Evolutionary conservation across 2,329 filamentous ascomycete genomes (phyloP).

Genomic region (Pseudogymnoascus sp.): DNA sequence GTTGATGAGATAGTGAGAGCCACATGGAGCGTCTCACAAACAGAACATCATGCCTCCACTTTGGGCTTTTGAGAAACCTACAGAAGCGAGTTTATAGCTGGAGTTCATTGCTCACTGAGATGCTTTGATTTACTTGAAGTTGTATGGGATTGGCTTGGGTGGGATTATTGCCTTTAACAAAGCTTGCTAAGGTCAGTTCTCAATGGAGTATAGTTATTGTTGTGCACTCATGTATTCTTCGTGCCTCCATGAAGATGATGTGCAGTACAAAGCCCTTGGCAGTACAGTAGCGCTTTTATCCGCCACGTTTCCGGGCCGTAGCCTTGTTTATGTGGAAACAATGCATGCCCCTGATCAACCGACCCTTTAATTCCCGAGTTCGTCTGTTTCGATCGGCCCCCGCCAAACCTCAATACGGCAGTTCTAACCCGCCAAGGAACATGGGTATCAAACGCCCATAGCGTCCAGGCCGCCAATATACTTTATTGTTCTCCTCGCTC

Average conservation of each 20-base stretch:
- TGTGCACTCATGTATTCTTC: neutral
- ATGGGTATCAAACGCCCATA: neutral
- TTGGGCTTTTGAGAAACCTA: no score
- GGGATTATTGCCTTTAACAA: no score
- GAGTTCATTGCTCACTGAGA: conserved; percentile 56
- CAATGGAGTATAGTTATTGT: no score
- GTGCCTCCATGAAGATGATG: neutral
- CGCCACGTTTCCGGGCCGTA: neutral
- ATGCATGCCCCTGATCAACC: neutral
- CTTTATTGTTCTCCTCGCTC: neutral
- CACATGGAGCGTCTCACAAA: no score
- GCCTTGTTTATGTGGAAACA: neutral
- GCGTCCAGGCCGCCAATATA: neutral
- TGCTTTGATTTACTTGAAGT: conserved; percentile 32
- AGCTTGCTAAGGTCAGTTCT: no score
- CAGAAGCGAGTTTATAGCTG: no score
- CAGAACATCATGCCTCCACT: no score
- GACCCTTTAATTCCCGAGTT: neutral
- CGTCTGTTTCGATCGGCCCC: neutral
- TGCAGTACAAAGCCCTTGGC: neutral
- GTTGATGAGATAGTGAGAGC: no score
- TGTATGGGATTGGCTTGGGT: no score
- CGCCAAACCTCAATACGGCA: neutral
- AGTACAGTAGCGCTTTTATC: neutral
- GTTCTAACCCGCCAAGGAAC: neutral